Conservation (phyloP, 2,329 filamentous ascomycete genomes). For the Fusarium hainanense region DNA sequence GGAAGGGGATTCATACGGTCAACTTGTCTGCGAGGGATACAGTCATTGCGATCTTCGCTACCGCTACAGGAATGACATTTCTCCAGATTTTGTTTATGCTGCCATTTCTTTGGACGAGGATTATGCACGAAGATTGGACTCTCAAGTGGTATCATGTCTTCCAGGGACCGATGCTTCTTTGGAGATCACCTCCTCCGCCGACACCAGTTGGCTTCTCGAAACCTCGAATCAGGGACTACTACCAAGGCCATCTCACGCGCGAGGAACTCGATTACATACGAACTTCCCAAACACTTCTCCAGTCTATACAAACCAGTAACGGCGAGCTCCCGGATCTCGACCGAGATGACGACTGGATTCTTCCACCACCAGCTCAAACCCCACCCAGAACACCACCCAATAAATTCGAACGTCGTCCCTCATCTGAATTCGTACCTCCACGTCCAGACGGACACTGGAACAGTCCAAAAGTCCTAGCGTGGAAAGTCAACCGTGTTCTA, state of each 20-base stretch:
- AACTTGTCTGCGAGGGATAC: slow-evolving; percentile 41
- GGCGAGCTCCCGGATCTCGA: slow-evolving; percentile 42
- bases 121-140: slow-evolving; percentile 63
- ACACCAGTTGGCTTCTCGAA: slow-evolving; percentile 55
- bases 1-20: slow-evolving; percentile 51
- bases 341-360: slow-evolving; percentile 49
- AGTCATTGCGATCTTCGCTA: slow-evolving; percentile 55
- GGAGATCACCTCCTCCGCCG: slow-evolving; percentile 51
- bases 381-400: slow-evolving; percentile 26
- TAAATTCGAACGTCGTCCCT: slow-evolving; percentile 9
- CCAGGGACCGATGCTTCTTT: slow-evolving; percentile 60
- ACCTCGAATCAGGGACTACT: slow-evolving; percentile 60
- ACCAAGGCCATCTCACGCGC: slow-evolving; percentile 59
- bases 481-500: slow-evolving; percentile 55
- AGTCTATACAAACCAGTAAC: slow-evolving; percentile 48
- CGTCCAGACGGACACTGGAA: slow-evolving; percentile 55
- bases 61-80: slow-evolving; percentile 55
- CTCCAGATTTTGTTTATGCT: slow-evolving; percentile 62
- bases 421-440: slow-evolving; percentile 46
- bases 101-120: slow-evolving; percentile 62
- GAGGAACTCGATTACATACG: slow-evolving; percentile 57
- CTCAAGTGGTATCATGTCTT: slow-evolving; percentile 61
- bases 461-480: slow-evolving; percentile 54
- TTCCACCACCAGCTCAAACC: slow-evolving; percentile 47
- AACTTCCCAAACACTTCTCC: slow-evolving; percentile 50